Evolutionary conservation across 805 yeast species (phyloP), one percentile per base, ranked within the genome.

Genomic region (Saccharomycopsis vini): DNA sequence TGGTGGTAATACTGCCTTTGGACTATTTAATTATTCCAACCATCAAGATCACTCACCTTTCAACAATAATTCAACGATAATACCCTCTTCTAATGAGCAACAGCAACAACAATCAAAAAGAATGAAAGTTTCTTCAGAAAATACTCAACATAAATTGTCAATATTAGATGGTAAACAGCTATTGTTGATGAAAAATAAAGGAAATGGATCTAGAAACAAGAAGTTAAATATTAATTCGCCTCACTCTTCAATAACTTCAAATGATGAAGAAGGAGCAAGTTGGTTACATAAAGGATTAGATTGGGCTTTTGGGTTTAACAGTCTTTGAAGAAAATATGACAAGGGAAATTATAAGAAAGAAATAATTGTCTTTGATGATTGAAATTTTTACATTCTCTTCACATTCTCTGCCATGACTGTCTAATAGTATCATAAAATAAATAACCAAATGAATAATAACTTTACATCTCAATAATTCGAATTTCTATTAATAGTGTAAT

Each of bases 251-350:
- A 23, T 10, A 10, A 5, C 18, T 3, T 32, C 13, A 7, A 20
- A 3, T 7, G 42, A 44, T 24, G 32, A 30, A 6, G 36, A 42
- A 19, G n/a, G n/a, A n/a, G n/a, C n/a, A n/a, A 13, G 30, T 24
- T 36, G 29, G 39, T 5, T 42, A 24, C 16, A 21, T 19, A 45
- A 36, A 23, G 46, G 38, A 9, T 29, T 48, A 10, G 51, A 48
- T 16, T 48, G 49, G 49, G 50, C 47, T 4, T 48, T 48, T 36
- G 51, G 51, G 3, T 33, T 44, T 13, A 30, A 45, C 22, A 45
- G 45, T 26, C 32, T 45, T 35, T 44, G 33, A 41, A 30, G n/a
- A n/a, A n/a, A n/a, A n/a, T n/a, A n/a, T n/a, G n/a, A n/a, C n/a
- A n/a, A n/a, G n/a, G n/a, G n/a, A n/a, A n/a, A n/a, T n/a, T n/a